These are phyloP conservation scores for Solanum sejunctum DNA, from an alignment of 257 asterid species.

Conservation along the genomic window DNA sequence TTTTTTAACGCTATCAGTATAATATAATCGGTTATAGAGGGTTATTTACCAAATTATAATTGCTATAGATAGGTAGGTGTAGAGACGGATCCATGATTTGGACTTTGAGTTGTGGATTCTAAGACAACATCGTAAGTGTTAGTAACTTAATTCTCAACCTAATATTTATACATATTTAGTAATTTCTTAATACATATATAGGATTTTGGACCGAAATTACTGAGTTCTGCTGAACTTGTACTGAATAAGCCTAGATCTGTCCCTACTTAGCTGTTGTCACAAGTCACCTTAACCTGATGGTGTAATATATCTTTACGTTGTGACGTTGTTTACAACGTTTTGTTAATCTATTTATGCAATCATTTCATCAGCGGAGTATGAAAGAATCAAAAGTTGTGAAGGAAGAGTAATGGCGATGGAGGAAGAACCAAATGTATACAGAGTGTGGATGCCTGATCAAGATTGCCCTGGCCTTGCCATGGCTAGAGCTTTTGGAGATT, in stretches of 20 bases:
- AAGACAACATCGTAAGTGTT: not conserved
- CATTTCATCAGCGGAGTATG: constrained; percentile 37
- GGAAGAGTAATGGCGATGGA: constrained; percentile 83
- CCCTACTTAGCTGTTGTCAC: not conserved
- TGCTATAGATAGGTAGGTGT: not conserved
- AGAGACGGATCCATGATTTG: not conserved
- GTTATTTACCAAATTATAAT: not conserved
- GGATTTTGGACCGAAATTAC: not conserved
- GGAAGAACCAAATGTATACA: constrained; percentile 59
- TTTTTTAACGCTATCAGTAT: not conserved
- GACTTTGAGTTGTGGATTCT: not conserved
- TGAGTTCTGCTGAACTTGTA: not conserved
- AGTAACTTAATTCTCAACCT: not conserved
- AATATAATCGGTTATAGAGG: not conserved
- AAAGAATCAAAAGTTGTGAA: constrained; percentile 36
- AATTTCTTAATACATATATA: not conserved
- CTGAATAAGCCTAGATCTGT: not conserved
- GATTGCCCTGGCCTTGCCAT: constrained; percentile 93
- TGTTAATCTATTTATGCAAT: not conserved
- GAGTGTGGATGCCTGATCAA: constrained; percentile 88
- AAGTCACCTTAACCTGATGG: not conserved
- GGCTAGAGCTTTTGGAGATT: constrained; percentile 91
- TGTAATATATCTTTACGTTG: not conserved
- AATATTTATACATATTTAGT: not conserved
- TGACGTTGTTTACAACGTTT: not conserved